A percentile compares a stretch with the other conserved stretches of the same genome.
These are phyloP conservation scores for Umbelopsis ramanniana DNA, from an alignment of 192 early-diverging fungal species.

Conservation along the genomic window DNA sequence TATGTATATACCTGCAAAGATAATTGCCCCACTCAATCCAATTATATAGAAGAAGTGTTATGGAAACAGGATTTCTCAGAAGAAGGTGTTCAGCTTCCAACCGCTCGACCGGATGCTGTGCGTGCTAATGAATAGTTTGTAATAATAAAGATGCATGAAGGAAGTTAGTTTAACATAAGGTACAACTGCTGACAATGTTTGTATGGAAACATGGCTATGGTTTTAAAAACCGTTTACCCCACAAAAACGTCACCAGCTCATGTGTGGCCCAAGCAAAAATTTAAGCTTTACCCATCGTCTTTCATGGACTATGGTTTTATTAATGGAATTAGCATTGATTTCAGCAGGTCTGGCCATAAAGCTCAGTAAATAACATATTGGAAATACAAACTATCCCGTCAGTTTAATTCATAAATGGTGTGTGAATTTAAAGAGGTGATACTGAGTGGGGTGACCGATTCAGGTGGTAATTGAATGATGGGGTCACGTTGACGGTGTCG, in stretches of 20 bases:
- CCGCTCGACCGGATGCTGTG: constrained; percentile 9
- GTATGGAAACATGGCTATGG: too few relatives aligned
- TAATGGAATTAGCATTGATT: too few relatives aligned
- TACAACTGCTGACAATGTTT: not conserved
- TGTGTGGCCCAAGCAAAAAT: too few relatives aligned
- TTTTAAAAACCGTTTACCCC: too few relatives aligned
- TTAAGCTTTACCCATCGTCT: too few relatives aligned
- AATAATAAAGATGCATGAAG: not conserved
- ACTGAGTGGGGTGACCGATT: not conserved
- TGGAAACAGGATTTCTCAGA: constrained; percentile 84
- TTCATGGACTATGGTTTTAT: too few relatives aligned
- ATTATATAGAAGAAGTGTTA: constrained; percentile 58
- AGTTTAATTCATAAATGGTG: too few relatives aligned
- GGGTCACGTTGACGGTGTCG: constrained; percentile 6
- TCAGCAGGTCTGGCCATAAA: too few relatives aligned
- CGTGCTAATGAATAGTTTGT: constrained; percentile 4
- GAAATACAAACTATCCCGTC: too few relatives aligned
- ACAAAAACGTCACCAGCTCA: too few relatives aligned
- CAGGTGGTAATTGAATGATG: constrained; percentile 9
- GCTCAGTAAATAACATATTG: too few relatives aligned
- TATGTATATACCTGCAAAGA: constrained; percentile 85
- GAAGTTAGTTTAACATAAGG: not conserved
- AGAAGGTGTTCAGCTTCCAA: constrained; percentile 66
- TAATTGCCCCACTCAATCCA: constrained; percentile 66
- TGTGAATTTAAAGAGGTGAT: not conserved